Conservation (phyloP, 192 early-diverging fungal genomes). For the Coemansia sp. region DNA sequence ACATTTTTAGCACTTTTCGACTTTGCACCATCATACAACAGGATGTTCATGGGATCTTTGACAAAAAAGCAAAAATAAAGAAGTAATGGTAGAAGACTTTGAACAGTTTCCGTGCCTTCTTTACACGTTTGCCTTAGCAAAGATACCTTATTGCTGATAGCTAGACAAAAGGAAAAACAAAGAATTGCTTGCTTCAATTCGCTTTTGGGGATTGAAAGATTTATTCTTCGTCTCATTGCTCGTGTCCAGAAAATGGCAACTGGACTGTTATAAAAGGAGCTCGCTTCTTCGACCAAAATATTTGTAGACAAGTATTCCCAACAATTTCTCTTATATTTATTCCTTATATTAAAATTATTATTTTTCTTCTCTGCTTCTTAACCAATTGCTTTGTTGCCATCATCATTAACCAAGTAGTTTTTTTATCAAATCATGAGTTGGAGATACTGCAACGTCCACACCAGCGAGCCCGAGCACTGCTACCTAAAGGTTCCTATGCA, state of each 20-base stretch:
- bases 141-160: neutral
- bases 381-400: neutral
- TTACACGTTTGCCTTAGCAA: too few relatives aligned
- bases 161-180: slow-evolving; percentile 1
- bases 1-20: too few relatives aligned
- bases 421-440: slow-evolving; percentile 5
- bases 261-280: neutral
- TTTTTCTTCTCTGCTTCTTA: neutral
- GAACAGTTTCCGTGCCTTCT: too few relatives aligned
- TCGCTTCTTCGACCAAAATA: neutral
- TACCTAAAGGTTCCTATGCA: neutral
- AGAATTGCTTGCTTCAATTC: neutral
- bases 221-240: neutral
- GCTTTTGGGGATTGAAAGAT: too few relatives aligned
- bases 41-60: slow-evolving; percentile 1
- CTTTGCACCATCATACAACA: too few relatives aligned
- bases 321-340: neutral
- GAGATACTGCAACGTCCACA: neutral
- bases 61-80: slow-evolving; percentile 4
- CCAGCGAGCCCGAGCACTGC: neutral
- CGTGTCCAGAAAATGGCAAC: too few relatives aligned
- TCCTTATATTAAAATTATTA: neutral
- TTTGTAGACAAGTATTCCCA: slow-evolving; percentile 1
- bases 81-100: neutral
- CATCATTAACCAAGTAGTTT: neutral